Evolutionary conservation across 805 yeast genomes (phyloP).

Genomic region (Saccharomycodes ludwigii): DNA sequence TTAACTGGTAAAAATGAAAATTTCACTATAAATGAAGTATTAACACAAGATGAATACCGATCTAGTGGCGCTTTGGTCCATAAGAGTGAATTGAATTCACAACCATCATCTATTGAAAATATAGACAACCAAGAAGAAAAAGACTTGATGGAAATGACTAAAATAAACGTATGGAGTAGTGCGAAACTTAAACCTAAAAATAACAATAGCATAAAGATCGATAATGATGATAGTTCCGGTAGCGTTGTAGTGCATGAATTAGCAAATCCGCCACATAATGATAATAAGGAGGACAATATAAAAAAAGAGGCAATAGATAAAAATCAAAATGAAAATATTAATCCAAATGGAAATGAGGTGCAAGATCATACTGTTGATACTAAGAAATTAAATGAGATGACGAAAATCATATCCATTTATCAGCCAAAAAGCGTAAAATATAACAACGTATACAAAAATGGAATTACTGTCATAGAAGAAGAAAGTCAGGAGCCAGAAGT

Average conservation of each 20-base stretch:
- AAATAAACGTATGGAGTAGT: no score
- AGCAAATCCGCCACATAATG: no score
- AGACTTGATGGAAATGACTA: constrained; percentile 21
- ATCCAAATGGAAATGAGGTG: no score
- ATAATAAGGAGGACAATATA: not conserved
- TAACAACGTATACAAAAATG: not conserved
- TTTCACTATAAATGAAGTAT: constrained; percentile 7
- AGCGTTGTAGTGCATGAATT: no score
- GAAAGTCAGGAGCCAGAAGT: no score
- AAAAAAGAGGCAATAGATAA: constrained; percentile 3
- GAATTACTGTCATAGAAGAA: constrained; percentile 1
- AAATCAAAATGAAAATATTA: constrained; percentile 1
- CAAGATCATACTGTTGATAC: not conserved
- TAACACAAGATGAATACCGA: no score
- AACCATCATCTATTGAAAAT: no score
- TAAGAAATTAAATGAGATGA: constrained; percentile 20
- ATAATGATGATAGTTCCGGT: no score
- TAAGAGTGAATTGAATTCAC: constrained; percentile 3
- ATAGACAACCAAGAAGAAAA: constrained; percentile 12
- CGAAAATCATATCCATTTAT: constrained; percentile 21
- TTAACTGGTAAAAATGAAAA: constrained; percentile 13
- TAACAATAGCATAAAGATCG: no score
- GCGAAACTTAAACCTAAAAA: no score
- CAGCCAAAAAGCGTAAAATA: constrained; percentile 8
- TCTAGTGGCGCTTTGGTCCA: no score